Evolutionary conservation across 495 filamentous ascomycete genomes (phyloP).

Genomic region (Bacidia rubella): DNA sequence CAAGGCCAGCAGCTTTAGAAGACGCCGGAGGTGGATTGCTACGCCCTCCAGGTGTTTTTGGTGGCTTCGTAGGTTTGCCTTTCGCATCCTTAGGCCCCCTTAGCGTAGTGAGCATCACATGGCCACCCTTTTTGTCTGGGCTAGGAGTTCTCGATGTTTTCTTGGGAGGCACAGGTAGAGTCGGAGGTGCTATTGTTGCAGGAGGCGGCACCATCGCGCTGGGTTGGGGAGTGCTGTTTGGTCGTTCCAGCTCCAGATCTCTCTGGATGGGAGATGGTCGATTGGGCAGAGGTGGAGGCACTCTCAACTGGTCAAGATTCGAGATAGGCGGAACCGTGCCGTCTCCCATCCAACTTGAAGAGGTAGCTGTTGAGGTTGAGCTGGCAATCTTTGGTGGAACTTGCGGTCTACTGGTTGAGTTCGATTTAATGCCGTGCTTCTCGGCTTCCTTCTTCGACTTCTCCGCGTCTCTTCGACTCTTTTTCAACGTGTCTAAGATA

Average conservation of each 20-base stretch:
- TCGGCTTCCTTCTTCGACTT: constrained; percentile 19
- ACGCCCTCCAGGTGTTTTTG: constrained; percentile 24
- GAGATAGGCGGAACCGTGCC: constrained; percentile 68
- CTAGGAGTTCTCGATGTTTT: constrained; percentile 53
- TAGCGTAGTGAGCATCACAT: constrained; percentile 69
- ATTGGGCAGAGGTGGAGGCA: constrained; percentile 48
- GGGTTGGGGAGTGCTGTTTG: constrained; percentile 15
- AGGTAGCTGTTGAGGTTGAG: constrained; percentile 10
- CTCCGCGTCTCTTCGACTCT: constrained; percentile 53
- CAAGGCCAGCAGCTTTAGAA: constrained; percentile 74
- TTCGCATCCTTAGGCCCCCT: constrained; percentile 46
- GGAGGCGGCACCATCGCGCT: constrained; percentile 1
- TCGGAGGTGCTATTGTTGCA: constrained; percentile 18
- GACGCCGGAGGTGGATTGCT: constrained; percentile 40
- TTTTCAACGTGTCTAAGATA: constrained; percentile 65
- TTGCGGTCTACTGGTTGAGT: constrained; percentile 17
- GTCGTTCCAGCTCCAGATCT: constrained; percentile 34
- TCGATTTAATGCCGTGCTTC: constrained; percentile 22
- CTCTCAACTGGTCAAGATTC: constrained; percentile 61
- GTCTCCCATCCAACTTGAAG: constrained; percentile 55
- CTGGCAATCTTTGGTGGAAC: constrained; percentile 11
- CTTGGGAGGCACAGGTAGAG: constrained; percentile 28
- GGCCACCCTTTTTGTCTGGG: constrained; percentile 61
- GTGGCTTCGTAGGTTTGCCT: constrained; percentile 39
- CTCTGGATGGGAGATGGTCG: constrained; percentile 39